Evolutionary conservation across 345 rosid species (phyloP).

Genomic region (Sonneratia caseolaris): DNA sequence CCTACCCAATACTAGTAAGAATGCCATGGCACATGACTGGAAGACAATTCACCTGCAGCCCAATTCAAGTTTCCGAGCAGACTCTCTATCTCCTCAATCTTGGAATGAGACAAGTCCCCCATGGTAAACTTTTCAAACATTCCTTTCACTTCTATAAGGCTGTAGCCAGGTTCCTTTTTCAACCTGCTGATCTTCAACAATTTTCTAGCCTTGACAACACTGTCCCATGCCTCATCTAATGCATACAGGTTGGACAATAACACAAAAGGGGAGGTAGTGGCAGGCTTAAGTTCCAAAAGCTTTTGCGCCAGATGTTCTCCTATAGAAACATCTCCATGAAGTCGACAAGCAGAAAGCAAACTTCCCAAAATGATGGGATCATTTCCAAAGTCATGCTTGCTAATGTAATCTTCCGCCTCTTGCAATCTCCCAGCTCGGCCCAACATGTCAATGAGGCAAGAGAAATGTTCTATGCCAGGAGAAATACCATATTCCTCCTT

Average conservation of each 20-base stretch:
- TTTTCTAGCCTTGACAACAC: constrained; percentile 46
- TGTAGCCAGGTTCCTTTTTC: constrained; percentile 49
- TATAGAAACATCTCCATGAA: constrained; percentile 31
- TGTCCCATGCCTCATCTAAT: constrained; percentile 47
- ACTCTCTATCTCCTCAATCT: constrained; percentile 28
- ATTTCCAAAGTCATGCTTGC: constrained; percentile 26
- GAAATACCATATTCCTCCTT: constrained; percentile 31
- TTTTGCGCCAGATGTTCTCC: constrained; percentile 38
- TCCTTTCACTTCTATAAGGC: constrained; percentile 44
- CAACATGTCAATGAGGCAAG: constrained; percentile 51
- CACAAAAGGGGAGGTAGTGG: constrained; percentile 45
- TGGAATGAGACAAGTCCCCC: constrained; percentile 38
- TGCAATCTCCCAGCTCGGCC: constrained; percentile 57
- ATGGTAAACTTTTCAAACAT: constrained; percentile 31
- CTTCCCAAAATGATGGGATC: constrained; percentile 47
- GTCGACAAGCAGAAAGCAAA: constrained; percentile 50
- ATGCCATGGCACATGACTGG: background rate
- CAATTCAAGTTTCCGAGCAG: constrained; percentile 23
- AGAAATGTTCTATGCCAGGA: constrained; percentile 47
- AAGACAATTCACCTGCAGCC: constrained; percentile 16
- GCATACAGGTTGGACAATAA: constrained; percentile 53
- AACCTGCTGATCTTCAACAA: constrained; percentile 45
- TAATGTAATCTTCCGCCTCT: constrained; percentile 37
- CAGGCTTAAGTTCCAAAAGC: constrained; percentile 35
- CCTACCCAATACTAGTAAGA: background rate